These are phyloP conservation scores for Pyricularia pennisetigena DNA, from an alignment of 2,329 filamentous ascomycete species.

Conservation along the genomic window DNA sequence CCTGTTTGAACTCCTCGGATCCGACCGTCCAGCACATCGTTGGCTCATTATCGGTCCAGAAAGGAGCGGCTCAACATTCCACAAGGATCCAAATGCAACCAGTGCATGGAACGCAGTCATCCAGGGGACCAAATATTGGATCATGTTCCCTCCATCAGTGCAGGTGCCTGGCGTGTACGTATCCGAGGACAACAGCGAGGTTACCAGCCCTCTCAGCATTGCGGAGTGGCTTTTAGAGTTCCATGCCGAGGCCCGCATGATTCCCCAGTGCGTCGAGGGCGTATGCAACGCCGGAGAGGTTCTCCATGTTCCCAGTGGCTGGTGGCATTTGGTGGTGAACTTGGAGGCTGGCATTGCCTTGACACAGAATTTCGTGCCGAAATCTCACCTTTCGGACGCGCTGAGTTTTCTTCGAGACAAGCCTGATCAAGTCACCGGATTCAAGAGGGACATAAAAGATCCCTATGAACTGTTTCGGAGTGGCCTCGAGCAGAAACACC, in stretches of 20 bases:
- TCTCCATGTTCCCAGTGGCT: conserved; percentile 84
- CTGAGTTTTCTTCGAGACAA: conserved; percentile 75
- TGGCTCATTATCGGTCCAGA: conserved; percentile 90
- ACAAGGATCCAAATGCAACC: conserved; percentile 68
- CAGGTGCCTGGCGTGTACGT: conserved; percentile 85
- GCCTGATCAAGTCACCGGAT: conserved; percentile 79
- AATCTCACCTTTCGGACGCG: conserved; percentile 62
- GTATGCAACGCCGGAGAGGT: conserved; percentile 80
- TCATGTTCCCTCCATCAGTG: conserved; percentile 82
- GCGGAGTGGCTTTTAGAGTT: conserved; percentile 94
- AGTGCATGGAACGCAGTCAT: conserved; percentile 93
- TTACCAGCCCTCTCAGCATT: conserved; percentile 88
- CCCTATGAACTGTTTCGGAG: conserved; percentile 68
- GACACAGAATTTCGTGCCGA: conserved; percentile 91
- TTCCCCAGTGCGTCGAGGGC: conserved; percentile 73
- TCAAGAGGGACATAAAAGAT: conserved; percentile 59
- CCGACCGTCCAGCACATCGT: conserved; percentile 73
- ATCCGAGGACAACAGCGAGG: conserved; percentile 80
- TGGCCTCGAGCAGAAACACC: conserved; percentile 51
- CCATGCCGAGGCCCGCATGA: conserved; percentile 68
- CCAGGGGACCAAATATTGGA: conserved; percentile 91
- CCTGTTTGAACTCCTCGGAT: conserved; percentile 68
- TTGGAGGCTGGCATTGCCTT: conserved; percentile 75
- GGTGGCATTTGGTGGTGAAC: conserved; percentile 96
- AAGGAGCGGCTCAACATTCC: conserved; percentile 85